A percentile compares a stretch with the other conserved stretches of the same genome.
phyloP scores from a whole-genome alignment of 192 early-diverging fungal genomes.

The Radiomyces spectabilis region DNA sequence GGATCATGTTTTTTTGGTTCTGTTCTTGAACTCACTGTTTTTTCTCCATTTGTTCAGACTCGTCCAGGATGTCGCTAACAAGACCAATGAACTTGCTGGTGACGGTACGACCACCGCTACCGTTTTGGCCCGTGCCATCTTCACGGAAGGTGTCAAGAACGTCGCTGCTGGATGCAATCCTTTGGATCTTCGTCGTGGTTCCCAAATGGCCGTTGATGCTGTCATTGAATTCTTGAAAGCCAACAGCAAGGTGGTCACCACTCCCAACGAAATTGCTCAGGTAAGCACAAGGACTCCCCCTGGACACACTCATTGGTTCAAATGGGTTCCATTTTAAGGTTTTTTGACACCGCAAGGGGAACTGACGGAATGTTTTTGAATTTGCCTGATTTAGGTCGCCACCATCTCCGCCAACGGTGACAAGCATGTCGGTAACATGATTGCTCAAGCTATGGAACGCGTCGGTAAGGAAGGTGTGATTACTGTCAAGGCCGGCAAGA shows the following conservation, averaged over 20 bases:
- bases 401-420: slow-evolving; percentile 99
- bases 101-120: slow-evolving; percentile 99
- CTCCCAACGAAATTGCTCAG: slow-evolving; percentile 95
- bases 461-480: slow-evolving; percentile 99
- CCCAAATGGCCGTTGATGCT: slow-evolving; percentile 86
- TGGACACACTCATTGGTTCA: no score
- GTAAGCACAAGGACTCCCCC: no score
- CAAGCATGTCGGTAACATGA: slow-evolving; percentile 89
- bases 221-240: slow-evolving; percentile 90
- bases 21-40: not conserved
- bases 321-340: no score
- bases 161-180: slow-evolving; percentile 99
- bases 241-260: slow-evolving; percentile 89
- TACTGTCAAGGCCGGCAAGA: slow-evolving; percentile 99
- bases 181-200: slow-evolving; percentile 94
- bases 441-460: slow-evolving; percentile 99
- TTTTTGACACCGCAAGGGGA: no score
- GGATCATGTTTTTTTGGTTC: not conserved
- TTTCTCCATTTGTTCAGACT: no score
- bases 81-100: slow-evolving; percentile 99
- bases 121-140: slow-evolving; percentile 96
- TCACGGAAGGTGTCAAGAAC: slow-evolving; percentile 98
- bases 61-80: slow-evolving; percentile 99
- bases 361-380: no score
- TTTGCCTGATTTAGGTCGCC: slow-evolving; percentile 45